A percentile compares a stretch with the other conserved stretches of the same genome.
phyloP scores from a whole-genome alignment of 768 basidiomycete genomes.

The Mycena filopes region DNA sequence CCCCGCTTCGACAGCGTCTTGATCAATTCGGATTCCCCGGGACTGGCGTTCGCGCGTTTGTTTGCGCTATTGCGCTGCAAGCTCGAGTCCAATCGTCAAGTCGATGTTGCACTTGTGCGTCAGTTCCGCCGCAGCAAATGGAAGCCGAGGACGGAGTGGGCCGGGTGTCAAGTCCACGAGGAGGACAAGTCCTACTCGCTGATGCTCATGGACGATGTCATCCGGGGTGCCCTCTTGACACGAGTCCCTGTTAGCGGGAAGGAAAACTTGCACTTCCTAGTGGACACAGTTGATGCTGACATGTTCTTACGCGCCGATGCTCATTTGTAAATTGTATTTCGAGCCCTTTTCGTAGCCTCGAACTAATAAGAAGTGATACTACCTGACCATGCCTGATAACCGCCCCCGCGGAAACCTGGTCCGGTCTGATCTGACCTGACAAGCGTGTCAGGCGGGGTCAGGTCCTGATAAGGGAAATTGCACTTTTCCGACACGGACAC shows the following conservation, averaged over 20 bases:
- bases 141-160: conserved; percentile 35
- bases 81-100: too few species aligned
- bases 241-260: not conserved
- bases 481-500: too few species aligned
- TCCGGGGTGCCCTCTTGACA: conserved; percentile 23
- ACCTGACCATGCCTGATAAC: too few species aligned
- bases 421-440: too few species aligned
- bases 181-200: conserved; percentile 29
- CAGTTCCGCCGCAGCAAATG: not conserved
- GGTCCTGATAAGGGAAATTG: too few species aligned
- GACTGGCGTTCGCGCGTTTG: conserved; percentile 29
- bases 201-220: conserved; percentile 33
- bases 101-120: conserved; percentile 37
- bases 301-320: not conserved
- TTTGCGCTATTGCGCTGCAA: too few species aligned
- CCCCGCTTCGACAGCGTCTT: not conserved
- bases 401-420: too few species aligned
- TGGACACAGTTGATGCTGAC: not conserved
- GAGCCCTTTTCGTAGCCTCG: too few species aligned
- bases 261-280: not conserved
- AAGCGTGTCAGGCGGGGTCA: too few species aligned
- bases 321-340: too few species aligned
- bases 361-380: too few species aligned
- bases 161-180: too few species aligned
- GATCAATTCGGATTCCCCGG: conserved; percentile 24